These are phyloP conservation scores for Pseudogymnoascus sp. DNA, from an alignment of 2,329 filamentous ascomycete species.

Conservation along the genomic window DNA sequence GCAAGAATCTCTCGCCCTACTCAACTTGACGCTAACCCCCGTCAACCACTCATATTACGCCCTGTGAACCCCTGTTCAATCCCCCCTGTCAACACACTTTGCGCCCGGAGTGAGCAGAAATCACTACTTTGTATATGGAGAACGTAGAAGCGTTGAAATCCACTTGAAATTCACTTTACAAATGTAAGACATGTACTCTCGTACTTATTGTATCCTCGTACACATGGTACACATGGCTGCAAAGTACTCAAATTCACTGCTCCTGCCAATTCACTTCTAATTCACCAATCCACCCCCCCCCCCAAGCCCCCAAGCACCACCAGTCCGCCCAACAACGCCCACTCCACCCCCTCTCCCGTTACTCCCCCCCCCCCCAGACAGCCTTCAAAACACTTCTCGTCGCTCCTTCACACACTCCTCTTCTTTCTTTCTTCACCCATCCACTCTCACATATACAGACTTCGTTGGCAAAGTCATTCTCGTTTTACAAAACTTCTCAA, in stretches of 20 bases:
- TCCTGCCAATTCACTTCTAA: not conserved
- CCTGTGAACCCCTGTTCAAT: too few relatives aligned
- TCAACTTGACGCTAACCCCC: too few relatives aligned
- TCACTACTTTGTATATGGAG: too few relatives aligned
- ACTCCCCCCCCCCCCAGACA: not conserved
- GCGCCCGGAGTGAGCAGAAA: too few relatives aligned
- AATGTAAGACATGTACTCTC: too few relatives aligned
- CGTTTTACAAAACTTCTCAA: not conserved
- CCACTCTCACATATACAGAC: conserved; percentile 1
- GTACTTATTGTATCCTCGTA: too few relatives aligned
- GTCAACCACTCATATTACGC: too few relatives aligned
- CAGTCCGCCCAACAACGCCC: not conserved
- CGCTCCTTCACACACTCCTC: not conserved
- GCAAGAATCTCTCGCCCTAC: too few relatives aligned
- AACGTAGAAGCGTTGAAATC: too few relatives aligned
- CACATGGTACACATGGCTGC: not conserved
- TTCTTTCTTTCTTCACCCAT: not conserved
- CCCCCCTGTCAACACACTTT: too few relatives aligned
- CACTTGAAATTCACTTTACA: too few relatives aligned
- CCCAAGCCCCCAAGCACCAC: not conserved
- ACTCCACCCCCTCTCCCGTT: not conserved
- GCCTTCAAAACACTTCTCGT: not conserved
- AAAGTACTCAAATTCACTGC: not conserved
- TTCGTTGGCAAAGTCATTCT: conserved; percentile 7
- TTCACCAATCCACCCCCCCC: not conserved